Evolutionary conservation across 2,329 filamentous ascomycete species (phyloP).

Genomic region (Xylaria sp.): DNA sequence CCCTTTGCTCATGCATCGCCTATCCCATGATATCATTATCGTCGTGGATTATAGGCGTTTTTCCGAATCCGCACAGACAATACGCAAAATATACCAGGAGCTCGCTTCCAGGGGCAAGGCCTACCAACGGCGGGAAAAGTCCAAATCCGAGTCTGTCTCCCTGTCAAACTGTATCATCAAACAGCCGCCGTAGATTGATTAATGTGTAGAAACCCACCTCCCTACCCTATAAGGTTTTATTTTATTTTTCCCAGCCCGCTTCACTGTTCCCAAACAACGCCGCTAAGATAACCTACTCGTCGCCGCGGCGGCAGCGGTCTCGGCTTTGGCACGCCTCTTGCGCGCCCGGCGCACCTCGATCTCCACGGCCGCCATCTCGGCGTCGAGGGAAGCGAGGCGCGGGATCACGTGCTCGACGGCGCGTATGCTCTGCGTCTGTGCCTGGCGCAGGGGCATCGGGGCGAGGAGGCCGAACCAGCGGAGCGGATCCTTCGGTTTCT

Average conservation of each 20-base stretch:
- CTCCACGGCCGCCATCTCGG: constrained; percentile 72
- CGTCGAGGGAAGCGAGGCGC: constrained; percentile 64
- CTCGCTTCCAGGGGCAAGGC: background rate
- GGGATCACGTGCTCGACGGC: constrained; percentile 68
- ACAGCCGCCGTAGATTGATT: background rate
- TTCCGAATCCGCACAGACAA: background rate
- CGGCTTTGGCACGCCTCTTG: constrained; percentile 64
- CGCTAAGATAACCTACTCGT: constrained; percentile 38
- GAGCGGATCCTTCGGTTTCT: constrained; percentile 61
- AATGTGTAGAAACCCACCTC: constrained; percentile 5
- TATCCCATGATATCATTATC: background rate
- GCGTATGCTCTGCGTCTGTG: constrained; percentile 67
- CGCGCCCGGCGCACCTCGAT: constrained; percentile 72
- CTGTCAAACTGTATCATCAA: background rate
- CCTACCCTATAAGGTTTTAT: background rate
- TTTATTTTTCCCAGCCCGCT: background rate
- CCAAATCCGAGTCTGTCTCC: background rate
- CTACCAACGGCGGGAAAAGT: background rate
- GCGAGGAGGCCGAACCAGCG: constrained; percentile 67
- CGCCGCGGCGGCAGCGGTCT: constrained; percentile 49
- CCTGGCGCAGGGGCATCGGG: constrained; percentile 62
- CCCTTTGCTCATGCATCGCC: background rate
- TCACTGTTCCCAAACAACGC: constrained; percentile 6
- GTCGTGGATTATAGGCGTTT: background rate
- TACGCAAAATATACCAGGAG: background rate